Percentiles rank a stretch among this genome's conserved stretches.
phyloP scores from a whole-genome alignment of 2,329 filamentous ascomycete species.

The Fusarium odoratissimum region DNA sequence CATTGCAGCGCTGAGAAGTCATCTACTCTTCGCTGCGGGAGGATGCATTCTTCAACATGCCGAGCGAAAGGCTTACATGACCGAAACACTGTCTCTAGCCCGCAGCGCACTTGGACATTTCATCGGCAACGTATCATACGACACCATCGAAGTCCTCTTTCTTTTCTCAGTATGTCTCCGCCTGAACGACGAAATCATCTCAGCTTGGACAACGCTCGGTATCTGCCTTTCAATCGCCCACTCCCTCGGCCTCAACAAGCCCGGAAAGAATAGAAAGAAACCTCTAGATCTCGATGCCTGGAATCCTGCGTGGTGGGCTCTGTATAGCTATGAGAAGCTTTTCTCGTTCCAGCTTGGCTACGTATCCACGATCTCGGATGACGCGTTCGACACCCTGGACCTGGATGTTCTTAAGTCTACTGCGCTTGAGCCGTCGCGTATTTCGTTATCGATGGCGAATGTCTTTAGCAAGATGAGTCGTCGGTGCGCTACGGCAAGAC shows the following conservation, averaged over 20 bases:
- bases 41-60: neutral
- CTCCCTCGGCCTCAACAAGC: neutral
- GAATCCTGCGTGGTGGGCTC: slow-evolving; percentile 5
- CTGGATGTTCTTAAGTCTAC: rapidly evolving
- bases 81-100: neutral
- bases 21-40: neutral
- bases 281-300: neutral
- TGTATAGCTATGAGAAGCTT: slow-evolving; percentile 7
- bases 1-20: neutral
- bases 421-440: rapidly evolving
- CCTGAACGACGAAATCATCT: slow-evolving; percentile 2
- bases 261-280: rapidly evolving
- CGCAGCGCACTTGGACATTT: neutral
- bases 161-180: slow-evolving; percentile 1
- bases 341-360: slow-evolving; percentile 5
- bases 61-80: neutral
- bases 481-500: neutral
- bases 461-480: neutral
- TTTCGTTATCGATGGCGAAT: neutral
- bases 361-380: neutral
- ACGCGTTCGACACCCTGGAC: neutral
- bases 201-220: neutral
- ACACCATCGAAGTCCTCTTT: slow-evolving; percentile 1
- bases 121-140: neutral
- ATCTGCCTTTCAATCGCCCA: neutral